Conservation (phyloP, 495 filamentous ascomycete genomes). For the Penicillium daleae region DNA sequence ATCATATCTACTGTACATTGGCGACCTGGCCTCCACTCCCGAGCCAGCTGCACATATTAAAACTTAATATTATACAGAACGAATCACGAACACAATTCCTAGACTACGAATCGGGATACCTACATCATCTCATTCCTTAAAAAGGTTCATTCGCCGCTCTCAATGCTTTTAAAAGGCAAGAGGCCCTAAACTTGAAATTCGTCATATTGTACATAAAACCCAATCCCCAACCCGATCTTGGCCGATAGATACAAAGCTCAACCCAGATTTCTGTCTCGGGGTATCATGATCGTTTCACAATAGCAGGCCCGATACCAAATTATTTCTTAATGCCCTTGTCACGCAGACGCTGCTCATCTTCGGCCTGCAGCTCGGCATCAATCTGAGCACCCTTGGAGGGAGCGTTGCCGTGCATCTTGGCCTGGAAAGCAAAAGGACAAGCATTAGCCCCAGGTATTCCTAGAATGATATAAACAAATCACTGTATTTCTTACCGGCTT, state of each 20-base stretch:
- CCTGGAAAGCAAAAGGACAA: constrained; percentile 44
- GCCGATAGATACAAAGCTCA: not conserved
- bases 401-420: constrained; percentile 69
- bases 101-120: not conserved
- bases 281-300: constrained; percentile 18
- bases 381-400: constrained; percentile 73
- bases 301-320: constrained; percentile 14
- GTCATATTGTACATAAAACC: constrained; percentile 31
- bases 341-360: constrained; percentile 67
- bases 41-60: not conserved
- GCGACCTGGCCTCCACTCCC: not conserved
- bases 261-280: not conserved
- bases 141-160: constrained; percentile 1
- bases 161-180: constrained; percentile 8
- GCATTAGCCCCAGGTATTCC: constrained; percentile 3
- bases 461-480: not conserved
- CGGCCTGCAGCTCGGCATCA: constrained; percentile 68
- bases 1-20: not conserved
- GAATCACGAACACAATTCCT: not conserved
- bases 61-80: not conserved
- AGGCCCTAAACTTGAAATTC: constrained; percentile 1
- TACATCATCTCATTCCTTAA: not conserved
- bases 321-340: constrained; percentile 61
- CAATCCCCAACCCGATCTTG: constrained; percentile 5
- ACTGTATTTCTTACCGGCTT: constrained; percentile 58